Conservation (phyloP, 2,329 filamentous ascomycete genomes). For the Ascochyta viciae-villosae region DNA sequence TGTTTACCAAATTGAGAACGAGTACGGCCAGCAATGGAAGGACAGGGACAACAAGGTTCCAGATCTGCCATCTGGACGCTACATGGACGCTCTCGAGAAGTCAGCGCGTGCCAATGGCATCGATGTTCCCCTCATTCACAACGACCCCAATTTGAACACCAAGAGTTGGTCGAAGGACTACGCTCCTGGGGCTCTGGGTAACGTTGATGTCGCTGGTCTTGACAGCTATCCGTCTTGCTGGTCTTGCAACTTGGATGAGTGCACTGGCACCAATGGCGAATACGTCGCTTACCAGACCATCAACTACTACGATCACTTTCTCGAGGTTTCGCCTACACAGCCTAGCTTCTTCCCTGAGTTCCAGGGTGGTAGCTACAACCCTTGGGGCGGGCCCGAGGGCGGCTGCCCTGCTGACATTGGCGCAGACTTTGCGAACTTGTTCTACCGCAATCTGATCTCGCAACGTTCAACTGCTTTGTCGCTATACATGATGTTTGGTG, state of each 20-base stretch:
- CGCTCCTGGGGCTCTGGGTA: constrained; percentile 58
- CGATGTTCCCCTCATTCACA: constrained; percentile 63
- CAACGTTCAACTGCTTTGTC: constrained; percentile 66
- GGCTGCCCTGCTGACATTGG: constrained; percentile 63
- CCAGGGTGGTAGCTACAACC: constrained; percentile 66
- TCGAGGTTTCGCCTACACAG: constrained; percentile 52
- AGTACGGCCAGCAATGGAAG: constrained; percentile 55
- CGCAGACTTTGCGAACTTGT: constrained; percentile 67
- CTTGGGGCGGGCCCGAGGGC: constrained; percentile 66
- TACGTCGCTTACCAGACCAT: constrained; percentile 60
- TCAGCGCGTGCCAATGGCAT: constrained; percentile 64
- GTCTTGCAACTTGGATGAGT: constrained; percentile 69
- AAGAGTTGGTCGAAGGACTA: constrained; percentile 69
- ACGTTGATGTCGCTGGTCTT: constrained; percentile 62
- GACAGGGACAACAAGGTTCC: constrained; percentile 51
- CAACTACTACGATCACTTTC: constrained; percentile 58
- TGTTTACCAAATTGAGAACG: constrained; percentile 66
- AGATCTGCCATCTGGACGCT: constrained; percentile 58
- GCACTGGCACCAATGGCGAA: constrained; percentile 65
- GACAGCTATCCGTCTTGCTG: constrained; percentile 65
- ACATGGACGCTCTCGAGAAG: constrained; percentile 65
- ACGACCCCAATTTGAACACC: constrained; percentile 66
- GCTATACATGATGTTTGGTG: constrained; percentile 71
- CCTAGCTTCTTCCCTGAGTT: constrained; percentile 66
- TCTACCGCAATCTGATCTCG: constrained; percentile 68